Percentiles rank a stretch among this genome's conserved stretches.
These are phyloP conservation scores for Leccinum fallax DNA, from an alignment of 1,284 basidiomycete genomes.

Conservation along the genomic window DNA sequence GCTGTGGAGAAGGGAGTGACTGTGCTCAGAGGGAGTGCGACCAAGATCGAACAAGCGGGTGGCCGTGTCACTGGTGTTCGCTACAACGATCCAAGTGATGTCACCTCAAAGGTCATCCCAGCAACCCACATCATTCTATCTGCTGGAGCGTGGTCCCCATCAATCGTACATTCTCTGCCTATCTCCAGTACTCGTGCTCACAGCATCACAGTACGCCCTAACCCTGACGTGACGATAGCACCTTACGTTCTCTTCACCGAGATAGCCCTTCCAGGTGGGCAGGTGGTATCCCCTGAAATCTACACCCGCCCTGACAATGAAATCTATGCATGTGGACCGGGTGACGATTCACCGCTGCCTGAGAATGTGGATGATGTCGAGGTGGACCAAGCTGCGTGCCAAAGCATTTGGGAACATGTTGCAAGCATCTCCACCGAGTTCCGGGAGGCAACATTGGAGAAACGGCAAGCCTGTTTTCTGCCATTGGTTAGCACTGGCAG, in stretches of 20 bases:
- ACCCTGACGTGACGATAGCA: constrained; percentile 45
- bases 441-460: constrained; percentile 50
- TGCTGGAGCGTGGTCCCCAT: constrained; percentile 87
- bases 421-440: constrained; percentile 59
- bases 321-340: constrained; percentile 70
- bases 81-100: constrained; percentile 44
- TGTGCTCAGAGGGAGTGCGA: constrained; percentile 49
- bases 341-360: constrained; percentile 61
- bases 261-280: constrained; percentile 42
- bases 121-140: constrained; percentile 75
- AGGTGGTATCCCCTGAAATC: constrained; percentile 58
- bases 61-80: constrained; percentile 56
- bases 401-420: constrained; percentile 54
- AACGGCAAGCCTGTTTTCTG: constrained; percentile 69
- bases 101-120: constrained; percentile 39
- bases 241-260: constrained; percentile 72
- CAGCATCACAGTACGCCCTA: constrained; percentile 61
- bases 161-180: constrained; percentile 51
- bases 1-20: constrained; percentile 57
- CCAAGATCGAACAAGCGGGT: constrained; percentile 41
- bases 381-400: constrained; percentile 55
- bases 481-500: constrained; percentile 53
- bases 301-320: constrained; percentile 70
- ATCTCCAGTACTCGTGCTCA: constrained; percentile 65
- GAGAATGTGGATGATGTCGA: constrained; percentile 61